phyloP scores from a whole-genome alignment of 2,329 filamentous ascomycete genomes.

The Apiospora arundinis region DNA sequence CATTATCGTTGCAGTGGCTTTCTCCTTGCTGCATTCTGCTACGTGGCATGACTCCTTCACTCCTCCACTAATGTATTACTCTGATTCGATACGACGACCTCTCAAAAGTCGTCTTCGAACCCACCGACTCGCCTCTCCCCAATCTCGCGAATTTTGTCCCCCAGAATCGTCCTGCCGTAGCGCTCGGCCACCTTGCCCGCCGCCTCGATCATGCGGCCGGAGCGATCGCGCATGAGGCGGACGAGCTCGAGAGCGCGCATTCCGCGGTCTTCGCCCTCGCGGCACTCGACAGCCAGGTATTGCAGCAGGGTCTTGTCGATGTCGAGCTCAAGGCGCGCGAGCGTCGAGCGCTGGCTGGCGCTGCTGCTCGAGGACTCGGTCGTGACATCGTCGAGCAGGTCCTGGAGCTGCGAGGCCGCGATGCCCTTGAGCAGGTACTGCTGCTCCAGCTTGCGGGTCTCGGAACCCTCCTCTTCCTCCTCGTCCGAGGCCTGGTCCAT shows the following conservation, averaged over 20 bases:
- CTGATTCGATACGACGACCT: neutral
- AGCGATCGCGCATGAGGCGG: slow-evolving; percentile 80
- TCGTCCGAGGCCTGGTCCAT: slow-evolving; percentile 39
- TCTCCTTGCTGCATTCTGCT: neutral
- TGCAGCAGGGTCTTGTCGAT: slow-evolving; percentile 91
- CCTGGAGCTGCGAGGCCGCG: slow-evolving; percentile 75
- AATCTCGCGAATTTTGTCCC: slow-evolving; percentile 88
- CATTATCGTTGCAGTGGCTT: slow-evolving; percentile 14
- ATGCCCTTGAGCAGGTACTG: slow-evolving; percentile 78
- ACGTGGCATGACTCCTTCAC: neutral
- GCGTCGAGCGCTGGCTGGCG: slow-evolving; percentile 63
- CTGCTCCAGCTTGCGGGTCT: slow-evolving; percentile 76
- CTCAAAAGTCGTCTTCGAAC: slow-evolving; percentile 57
- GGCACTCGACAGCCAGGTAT: slow-evolving; percentile 86
- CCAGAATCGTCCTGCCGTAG: slow-evolving; percentile 80
- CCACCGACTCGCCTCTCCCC: slow-evolving; percentile 69
- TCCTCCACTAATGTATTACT: neutral
- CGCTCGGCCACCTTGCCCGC: slow-evolving; percentile 87
- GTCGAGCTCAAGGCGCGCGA: slow-evolving; percentile 78
- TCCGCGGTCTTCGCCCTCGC: slow-evolving; percentile 88
- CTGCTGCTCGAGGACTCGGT: slow-evolving; percentile 54
- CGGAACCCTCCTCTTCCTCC: slow-evolving; percentile 43
- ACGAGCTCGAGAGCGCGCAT: slow-evolving; percentile 96
- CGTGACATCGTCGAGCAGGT: slow-evolving; percentile 73
- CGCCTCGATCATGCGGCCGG: slow-evolving; percentile 89